Percentiles rank a stretch among this genome's conserved stretches.
phyloP scores from a whole-genome alignment of 108 stramenopile genomes.

The Stephanodiscus minutulus region DNA sequence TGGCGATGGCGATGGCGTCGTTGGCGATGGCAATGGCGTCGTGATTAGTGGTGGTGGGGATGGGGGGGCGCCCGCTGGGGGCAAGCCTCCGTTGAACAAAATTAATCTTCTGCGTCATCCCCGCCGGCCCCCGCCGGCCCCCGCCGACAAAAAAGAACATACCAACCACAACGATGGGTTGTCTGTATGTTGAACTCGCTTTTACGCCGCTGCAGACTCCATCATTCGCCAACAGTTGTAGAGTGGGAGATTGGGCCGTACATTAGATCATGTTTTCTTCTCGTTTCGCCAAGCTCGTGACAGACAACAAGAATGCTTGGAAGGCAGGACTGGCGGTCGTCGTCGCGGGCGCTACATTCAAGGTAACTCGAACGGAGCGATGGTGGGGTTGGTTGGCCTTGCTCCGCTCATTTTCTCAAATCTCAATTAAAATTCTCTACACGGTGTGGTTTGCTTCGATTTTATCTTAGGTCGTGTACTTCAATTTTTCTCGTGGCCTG shows the following conservation, averaged over 20 bases:
- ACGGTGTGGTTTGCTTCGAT: background rate
- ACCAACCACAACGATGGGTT: too few species aligned
- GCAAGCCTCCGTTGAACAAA: too few species aligned
- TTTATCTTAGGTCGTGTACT: constrained; percentile 46
- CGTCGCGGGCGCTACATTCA: constrained; percentile 54
- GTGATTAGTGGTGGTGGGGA: too few species aligned
- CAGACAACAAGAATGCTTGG: constrained; percentile 40
- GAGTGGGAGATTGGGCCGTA: too few species aligned
- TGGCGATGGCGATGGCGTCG: background rate
- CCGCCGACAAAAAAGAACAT: background rate
- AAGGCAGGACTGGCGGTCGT: constrained; percentile 45
- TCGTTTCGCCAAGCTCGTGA: constrained; percentile 13
- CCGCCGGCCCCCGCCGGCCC: background rate
- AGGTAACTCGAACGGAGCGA: constrained; percentile 25
- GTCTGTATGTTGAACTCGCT: too few species aligned
- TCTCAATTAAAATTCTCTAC: background rate
- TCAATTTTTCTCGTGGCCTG: constrained; percentile 61
- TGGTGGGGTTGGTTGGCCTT: background rate
- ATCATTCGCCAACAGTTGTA: too few species aligned
- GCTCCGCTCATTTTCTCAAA: background rate
- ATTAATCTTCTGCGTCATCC: too few species aligned
- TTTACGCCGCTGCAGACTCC: too few species aligned
- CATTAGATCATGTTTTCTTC: constrained; percentile 29
- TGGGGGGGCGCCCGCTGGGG: too few species aligned
- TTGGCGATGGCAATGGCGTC: background rate